Percentiles rank a stretch among this genome's conserved stretches.
These are phyloP conservation scores for Pyricularia pennisetigena DNA, from an alignment of 2,329 filamentous ascomycete species.

Conservation along the genomic window DNA sequence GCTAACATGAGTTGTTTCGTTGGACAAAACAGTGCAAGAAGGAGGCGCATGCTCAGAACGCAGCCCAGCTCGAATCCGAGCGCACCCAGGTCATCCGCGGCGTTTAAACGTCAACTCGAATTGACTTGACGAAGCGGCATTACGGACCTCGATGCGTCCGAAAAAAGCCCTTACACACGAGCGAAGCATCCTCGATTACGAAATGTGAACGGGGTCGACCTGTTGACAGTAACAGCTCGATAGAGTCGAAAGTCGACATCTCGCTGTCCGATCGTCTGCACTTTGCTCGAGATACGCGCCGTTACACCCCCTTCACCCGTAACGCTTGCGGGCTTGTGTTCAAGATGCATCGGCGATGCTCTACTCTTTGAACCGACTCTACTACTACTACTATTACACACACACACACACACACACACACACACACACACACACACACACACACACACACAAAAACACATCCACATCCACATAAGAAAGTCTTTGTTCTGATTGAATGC, in stretches of 20 bases:
- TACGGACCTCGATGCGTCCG: neutral
- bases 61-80: constrained; percentile 84
- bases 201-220: neutral
- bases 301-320: neutral
- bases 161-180: neutral
- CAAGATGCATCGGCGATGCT: neutral
- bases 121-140: neutral
- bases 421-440: too few species aligned
- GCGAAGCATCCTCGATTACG: neutral
- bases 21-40: constrained; percentile 70
- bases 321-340: neutral
- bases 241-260: neutral
- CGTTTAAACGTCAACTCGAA: constrained; percentile 42
- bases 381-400: too few species aligned
- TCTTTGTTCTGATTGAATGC: neutral
- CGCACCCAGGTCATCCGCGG: constrained; percentile 90
- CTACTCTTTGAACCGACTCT: neutral
- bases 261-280: neutral
- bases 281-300: neutral
- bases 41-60: constrained; percentile 90
- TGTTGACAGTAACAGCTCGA: neutral
- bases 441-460: too few species aligned
- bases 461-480: neutral
- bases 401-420: too few species aligned
- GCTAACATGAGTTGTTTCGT: constrained; percentile 21